Evolutionary conservation across 2,329 filamentous ascomycete genomes (phyloP), one percentile per base, ranked within the genome.

Genomic region (Neofusicoccum laricinum): DNA sequence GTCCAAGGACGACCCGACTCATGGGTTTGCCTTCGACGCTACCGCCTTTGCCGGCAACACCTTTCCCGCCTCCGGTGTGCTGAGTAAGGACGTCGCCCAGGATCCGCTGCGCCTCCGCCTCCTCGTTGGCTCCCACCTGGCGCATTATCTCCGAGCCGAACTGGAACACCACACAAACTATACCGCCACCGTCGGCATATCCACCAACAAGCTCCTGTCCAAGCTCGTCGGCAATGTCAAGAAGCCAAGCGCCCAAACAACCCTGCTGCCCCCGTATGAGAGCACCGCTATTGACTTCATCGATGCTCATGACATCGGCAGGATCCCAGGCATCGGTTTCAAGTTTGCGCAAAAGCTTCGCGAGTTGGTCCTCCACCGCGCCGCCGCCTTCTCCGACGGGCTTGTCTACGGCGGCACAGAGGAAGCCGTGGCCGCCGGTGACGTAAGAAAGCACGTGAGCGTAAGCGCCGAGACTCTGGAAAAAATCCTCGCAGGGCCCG

Each of bases 191-290:
- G 93, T 91, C 46, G 94, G 94, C 3, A 87, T 98, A 21, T 90
- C 93, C 2, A 96, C 92, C 0, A 94, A 90, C 71, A 98, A 98
- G 76, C 77, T 94, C 4, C 81, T 97, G 11, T 88, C 91, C 65
- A 98, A 98, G 76, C 83, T 98, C 14, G 91, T 88, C 10, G 94
- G 94, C 12, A 90, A 87, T 74, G 81, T 89, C 65, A 87, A 97
- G 74, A 98, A 98, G 78, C 94, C 94, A 0, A 88, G 89, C 65
- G 90, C 87, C 66, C 95, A 98, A 76, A 98, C 94, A 0, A 92
- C 91, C 0, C 80, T 98, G 7, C 77, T 96, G 48, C 88, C 90
- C 4, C 86, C 90, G 1, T 85, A 86, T 62, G 79, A 76, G 32
- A 81, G 79, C 68, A 88, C 88, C 65, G 83, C 90, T 12, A 81